Percentiles rank a stretch among this genome's conserved stretches.
Conservation (phyloP, 1,284 basidiomycete genomes). For the Tilletia caries region DNA sequence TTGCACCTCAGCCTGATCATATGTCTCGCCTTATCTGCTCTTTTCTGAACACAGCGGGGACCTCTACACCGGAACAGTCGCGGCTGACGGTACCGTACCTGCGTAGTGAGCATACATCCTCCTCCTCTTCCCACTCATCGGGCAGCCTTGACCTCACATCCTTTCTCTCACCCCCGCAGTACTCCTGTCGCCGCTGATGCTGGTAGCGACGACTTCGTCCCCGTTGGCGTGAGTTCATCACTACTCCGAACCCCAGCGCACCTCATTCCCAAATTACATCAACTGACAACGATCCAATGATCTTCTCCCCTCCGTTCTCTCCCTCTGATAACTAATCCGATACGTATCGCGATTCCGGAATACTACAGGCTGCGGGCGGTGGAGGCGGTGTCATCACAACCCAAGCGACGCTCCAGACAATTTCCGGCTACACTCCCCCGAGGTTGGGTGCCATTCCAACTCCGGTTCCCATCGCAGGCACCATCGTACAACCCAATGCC, state of each 20-base stretch:
- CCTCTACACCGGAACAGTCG: conserved; percentile 3
- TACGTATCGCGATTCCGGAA: too few relatives aligned
- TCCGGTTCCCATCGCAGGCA: neutral
- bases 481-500: neutral
- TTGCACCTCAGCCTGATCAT: neutral
- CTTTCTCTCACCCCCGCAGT: neutral
- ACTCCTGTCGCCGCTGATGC: neutral
- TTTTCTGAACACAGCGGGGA: neutral
- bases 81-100: neutral
- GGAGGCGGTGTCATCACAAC: neutral
- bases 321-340: too few relatives aligned
- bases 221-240: neutral
- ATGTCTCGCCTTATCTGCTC: neutral
- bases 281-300: neutral
- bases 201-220: neutral
- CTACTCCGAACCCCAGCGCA: neutral
- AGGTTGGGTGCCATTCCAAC: neutral
- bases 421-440: neutral
- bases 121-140: too few relatives aligned
- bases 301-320: too few relatives aligned
- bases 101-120: neutral
- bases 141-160: too few relatives aligned
- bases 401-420: neutral
- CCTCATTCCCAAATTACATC: too few relatives aligned
- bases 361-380: conserved; percentile 1